Evolutionary conservation across 2,329 filamentous ascomycete species (phyloP).

Genomic region (Talaromyces atroroseus): DNA sequence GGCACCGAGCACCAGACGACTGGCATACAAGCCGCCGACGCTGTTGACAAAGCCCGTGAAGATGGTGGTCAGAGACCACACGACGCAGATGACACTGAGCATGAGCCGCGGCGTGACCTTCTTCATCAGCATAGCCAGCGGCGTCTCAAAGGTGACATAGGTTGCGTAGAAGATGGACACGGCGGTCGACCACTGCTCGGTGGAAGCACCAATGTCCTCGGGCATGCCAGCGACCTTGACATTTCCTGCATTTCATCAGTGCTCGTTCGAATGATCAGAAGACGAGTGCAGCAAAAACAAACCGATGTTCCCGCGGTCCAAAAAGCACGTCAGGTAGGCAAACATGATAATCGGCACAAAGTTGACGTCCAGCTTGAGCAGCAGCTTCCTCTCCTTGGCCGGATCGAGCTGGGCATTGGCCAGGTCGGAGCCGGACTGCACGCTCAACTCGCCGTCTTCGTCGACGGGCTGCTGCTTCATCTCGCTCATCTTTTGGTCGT

Average conservation of each 20-base stretch:
- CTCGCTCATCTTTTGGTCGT: neutral
- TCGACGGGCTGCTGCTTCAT: neutral
- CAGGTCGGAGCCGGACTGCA: constrained; percentile 19
- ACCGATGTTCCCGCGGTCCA: constrained; percentile 53
- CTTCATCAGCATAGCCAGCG: constrained; percentile 46
- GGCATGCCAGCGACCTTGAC: constrained; percentile 45
- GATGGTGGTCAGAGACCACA: constrained; percentile 48
- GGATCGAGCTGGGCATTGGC: constrained; percentile 34
- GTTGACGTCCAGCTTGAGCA: constrained; percentile 45
- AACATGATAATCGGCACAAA: constrained; percentile 52
- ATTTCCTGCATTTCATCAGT: constrained; percentile 33
- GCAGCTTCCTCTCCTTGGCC: constrained; percentile 41
- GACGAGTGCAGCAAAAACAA: neutral
- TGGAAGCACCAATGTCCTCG: constrained; percentile 38
- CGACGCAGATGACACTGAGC: constrained; percentile 35
- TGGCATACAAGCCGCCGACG: constrained; percentile 38
- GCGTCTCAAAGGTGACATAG: constrained; percentile 47
- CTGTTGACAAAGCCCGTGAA: constrained; percentile 44
- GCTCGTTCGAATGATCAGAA: neutral
- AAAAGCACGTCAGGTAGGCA: constrained; percentile 51
- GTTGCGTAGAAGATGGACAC: constrained; percentile 50
- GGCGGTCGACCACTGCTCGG: constrained; percentile 42
- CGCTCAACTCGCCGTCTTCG: constrained; percentile 1
- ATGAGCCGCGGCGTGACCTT: constrained; percentile 41
- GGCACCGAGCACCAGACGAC: constrained; percentile 33